These are phyloP conservation scores for Coffea humblotiana DNA, from an alignment of 305 asterid species.

Conservation along the genomic window DNA sequence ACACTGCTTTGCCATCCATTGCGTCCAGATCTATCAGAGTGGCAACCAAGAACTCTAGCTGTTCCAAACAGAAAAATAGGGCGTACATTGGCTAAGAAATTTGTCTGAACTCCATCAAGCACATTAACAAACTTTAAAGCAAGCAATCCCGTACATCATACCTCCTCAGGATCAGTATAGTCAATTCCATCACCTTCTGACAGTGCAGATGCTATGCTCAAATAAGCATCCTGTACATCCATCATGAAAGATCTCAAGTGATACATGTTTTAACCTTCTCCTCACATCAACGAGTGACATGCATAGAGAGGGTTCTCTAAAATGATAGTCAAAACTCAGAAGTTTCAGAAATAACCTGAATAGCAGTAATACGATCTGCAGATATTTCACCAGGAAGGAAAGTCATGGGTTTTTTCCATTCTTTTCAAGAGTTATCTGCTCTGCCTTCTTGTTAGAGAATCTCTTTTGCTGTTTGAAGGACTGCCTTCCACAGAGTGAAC, in stretches of 20 bases:
- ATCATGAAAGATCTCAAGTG: conserved; percentile 4
- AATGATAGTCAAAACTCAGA: neutral
- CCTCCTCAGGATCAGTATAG: conserved; percentile 98
- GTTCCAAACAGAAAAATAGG: conserved; percentile 31
- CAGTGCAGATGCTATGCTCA: conserved; percentile 85
- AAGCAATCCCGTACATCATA: conserved; percentile 21
- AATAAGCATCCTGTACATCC: conserved; percentile 69
- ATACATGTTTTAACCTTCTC: neutral
- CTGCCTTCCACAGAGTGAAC: conserved; percentile 19
- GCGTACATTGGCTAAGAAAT: conserved; percentile 15
- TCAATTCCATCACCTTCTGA: conserved; percentile 98
- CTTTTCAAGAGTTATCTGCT: conserved; percentile 73
- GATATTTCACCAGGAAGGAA: conserved; percentile 72
- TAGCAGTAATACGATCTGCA: conserved; percentile 63
- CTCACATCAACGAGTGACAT: neutral
- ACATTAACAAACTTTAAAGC: neutral
- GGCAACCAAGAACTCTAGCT: conserved; percentile 87
- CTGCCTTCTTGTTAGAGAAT: conserved; percentile 35
- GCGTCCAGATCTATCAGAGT: conserved; percentile 95
- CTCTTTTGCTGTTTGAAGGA: conserved; percentile 43
- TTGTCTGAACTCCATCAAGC: conserved; percentile 3
- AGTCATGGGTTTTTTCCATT: conserved; percentile 66
- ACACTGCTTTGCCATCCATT: conserved; percentile 95
- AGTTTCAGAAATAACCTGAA: conserved; percentile 54
- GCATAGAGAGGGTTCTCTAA: neutral